These are phyloP conservation scores for Blakeslea trispora DNA, from an alignment of 371 early-diverging fungal genomes.

Conservation along the genomic window DNA sequence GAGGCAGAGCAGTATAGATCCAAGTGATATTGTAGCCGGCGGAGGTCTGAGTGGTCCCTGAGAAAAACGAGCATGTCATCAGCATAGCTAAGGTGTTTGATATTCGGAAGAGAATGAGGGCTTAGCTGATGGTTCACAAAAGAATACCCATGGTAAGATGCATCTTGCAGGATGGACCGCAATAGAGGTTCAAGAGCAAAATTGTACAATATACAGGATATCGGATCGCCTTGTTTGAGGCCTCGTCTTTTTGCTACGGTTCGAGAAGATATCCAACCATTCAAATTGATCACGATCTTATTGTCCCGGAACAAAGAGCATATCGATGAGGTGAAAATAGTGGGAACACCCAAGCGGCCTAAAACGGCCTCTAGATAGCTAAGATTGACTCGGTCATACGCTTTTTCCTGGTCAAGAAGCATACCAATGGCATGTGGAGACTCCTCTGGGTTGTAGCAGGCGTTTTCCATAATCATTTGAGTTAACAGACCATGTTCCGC, in stretches of 20 bases:
- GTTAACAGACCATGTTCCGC: background rate
- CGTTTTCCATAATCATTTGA: background rate
- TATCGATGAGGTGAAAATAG: background rate
- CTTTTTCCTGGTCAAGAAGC: constrained; percentile 1
- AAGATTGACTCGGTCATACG: background rate
- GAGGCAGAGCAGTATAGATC: no score
- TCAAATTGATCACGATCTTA: background rate
- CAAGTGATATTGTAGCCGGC: no score
- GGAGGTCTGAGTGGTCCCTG: background rate
- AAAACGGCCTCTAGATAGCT: background rate
- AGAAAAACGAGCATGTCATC: constrained; percentile 11
- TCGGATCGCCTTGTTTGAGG: background rate
- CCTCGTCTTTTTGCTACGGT: background rate
- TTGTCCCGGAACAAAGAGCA: background rate
- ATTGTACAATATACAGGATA: background rate
- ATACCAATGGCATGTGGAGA: background rate
- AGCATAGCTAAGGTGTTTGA: constrained; percentile 10
- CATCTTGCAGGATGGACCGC: background rate
- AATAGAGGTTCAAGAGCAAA: background rate
- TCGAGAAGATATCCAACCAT: constrained; percentile 7
- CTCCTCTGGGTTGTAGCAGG: background rate
- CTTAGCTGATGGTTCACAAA: background rate
- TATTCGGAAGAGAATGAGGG: background rate
- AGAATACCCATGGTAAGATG: background rate
- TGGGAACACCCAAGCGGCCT: background rate